Percentiles rank a stretch among this genome's conserved stretches.
These are phyloP conservation scores for Sarocladiaceae sp. DNA, from an alignment of 2,329 filamentous ascomycete species.

Conservation along the genomic window DNA sequence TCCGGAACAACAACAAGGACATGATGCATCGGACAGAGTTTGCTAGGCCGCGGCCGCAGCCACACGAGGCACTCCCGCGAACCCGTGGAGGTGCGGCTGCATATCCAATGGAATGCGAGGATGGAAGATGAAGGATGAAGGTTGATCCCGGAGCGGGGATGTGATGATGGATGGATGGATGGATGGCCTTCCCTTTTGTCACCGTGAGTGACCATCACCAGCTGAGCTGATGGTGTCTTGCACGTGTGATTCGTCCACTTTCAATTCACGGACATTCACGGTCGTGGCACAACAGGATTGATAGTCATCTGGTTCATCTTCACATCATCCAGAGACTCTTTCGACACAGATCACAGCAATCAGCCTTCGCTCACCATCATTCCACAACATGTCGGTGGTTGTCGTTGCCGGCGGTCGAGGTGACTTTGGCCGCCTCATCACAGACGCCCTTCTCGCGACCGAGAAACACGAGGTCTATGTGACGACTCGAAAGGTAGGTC, in stretches of 20 bases:
- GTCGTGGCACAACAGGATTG: not conserved
- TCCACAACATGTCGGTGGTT: conserved; percentile 24
- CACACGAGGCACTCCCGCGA: no score
- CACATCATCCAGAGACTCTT: not conserved
- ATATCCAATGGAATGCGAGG: no score
- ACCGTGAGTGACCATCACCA: no score
- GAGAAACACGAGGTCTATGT: conserved; percentile 34
- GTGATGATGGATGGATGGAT: no score
- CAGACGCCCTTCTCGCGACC: conserved; percentile 31
- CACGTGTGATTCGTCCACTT: not conserved
- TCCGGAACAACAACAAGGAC: no score
- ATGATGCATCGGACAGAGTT: no score
- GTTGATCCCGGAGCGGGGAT: no score
- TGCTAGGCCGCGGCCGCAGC: no score
- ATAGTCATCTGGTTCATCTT: not conserved
- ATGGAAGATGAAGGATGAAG: no score
- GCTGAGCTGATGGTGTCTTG: no score
- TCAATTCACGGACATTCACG: not conserved
- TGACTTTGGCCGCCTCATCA: conserved; percentile 37
- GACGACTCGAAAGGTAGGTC: conserved; percentile 32
- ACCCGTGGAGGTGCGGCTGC: no score
- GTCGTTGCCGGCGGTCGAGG: conserved; percentile 42
- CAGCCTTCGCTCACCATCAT: not conserved
- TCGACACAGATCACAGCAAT: not conserved
- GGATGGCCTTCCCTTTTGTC: no score